Base-by-base conservation (phyloP, 179 eudicot genomes). In the Gypsophila paniculata region DNA sequence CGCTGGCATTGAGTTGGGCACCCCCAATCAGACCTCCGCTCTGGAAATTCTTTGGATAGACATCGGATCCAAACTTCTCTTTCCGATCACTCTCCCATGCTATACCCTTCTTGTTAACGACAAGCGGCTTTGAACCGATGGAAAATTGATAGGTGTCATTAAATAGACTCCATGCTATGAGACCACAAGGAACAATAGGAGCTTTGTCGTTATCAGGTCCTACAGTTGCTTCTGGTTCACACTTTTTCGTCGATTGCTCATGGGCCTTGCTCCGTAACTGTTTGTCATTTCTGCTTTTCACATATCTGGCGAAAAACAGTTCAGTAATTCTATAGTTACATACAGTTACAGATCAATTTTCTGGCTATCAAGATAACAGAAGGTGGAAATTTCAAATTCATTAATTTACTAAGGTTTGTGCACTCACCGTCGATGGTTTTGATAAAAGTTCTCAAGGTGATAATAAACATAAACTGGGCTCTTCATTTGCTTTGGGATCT, bases 141-240 rank as follows among this genome's bases (percentile, higher is more conserved):
- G 95, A 78, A 57, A 91, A 89, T 54, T 74, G 74, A 76, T 87
- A 91, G 9, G 96, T 93, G 74, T 93, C 98, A 63, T 93, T 93
- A 77, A 93, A 93, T 77, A 93, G 59, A 79, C 96, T 91, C 98
- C 98, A 93, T 0, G 98, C 98, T 54, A 93, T 88, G n/a, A 93
- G 93, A 72, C 98, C 98, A 70, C 98, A 93, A 15, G 98, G 98
- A 65, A 93, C 93, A 44, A 93, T 87, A 9, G 95, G 75, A 19
- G 15, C 44, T 60, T 79, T 78, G 73, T 74, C 65, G 42, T 79
- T 77, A 65, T 77, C 71, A 8, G 55, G 15, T 32, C 76, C 75
- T 18, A 62, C 34, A 3, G 62, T 66, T 61, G 74, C 85, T 80
- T 87, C 98, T 57, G 98, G 96, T 25, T 76, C 79, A 77, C 98